Percentiles rank a stretch among this genome's conserved stretches.
phyloP scores from a whole-genome alignment of 1,139 yeast species.

The Saccharomyces uvarum region DNA sequence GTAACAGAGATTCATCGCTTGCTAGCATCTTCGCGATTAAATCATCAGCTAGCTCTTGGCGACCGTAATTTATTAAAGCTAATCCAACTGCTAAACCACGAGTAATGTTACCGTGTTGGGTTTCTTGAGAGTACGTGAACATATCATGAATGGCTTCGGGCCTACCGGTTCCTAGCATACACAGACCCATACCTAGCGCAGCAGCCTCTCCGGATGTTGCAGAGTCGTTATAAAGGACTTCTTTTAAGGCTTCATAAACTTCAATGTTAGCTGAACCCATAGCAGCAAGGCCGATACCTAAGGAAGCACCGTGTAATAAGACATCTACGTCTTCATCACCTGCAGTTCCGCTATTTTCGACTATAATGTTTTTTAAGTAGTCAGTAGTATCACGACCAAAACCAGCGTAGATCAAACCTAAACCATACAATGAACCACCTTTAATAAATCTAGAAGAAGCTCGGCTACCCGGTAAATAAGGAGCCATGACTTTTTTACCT shows the following conservation, averaged over 20 bases:
- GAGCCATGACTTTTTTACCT: slow-evolving; percentile 80
- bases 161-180: slow-evolving; percentile 90
- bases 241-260: slow-evolving; percentile 76
- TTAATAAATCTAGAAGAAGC: slow-evolving; percentile 74
- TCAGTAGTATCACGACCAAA: slow-evolving; percentile 76
- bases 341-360: slow-evolving; percentile 58
- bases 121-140: slow-evolving; percentile 88
- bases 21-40: slow-evolving; percentile 57
- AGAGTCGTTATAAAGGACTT: slow-evolving; percentile 79
- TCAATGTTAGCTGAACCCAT: slow-evolving; percentile 79
- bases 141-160: slow-evolving; percentile 67
- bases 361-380: slow-evolving; percentile 66
- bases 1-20: slow-evolving; percentile 75
- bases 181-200: slow-evolving; percentile 91
- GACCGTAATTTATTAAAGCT: slow-evolving; percentile 79
- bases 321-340: slow-evolving; percentile 77
- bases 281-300: slow-evolving; percentile 94
- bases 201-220: slow-evolving; percentile 97
- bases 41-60: slow-evolving; percentile 75
- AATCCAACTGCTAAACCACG: slow-evolving; percentile 87
- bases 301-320: slow-evolving; percentile 88
- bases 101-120: slow-evolving; percentile 90
- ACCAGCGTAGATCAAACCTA: slow-evolving; percentile 93
- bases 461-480: slow-evolving; percentile 81
- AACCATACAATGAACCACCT: slow-evolving; percentile 91